A percentile compares a stretch with the other conserved stretches of the same genome.
Conservation (phyloP, 2,329 filamentous ascomycete species). For the Dactylellina leptospora region DNA sequence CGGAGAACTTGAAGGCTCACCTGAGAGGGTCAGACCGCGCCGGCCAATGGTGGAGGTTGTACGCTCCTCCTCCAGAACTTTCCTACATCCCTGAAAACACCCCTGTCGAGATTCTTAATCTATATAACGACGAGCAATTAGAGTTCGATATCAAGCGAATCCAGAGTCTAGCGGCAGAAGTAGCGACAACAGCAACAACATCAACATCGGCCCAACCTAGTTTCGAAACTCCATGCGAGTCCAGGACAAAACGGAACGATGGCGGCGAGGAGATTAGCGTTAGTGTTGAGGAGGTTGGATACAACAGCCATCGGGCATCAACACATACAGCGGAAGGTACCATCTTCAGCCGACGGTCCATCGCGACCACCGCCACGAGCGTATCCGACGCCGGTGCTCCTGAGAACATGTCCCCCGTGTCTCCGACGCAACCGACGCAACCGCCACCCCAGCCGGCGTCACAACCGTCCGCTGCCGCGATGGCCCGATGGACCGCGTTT, state of each 20-base stretch:
- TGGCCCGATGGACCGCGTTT: slow-evolving; percentile 49
- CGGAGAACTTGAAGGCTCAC: slow-evolving; percentile 45
- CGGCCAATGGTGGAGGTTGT: slow-evolving; percentile 49
- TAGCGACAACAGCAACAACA: too few relatives aligned
- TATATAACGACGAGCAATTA: slow-evolving; percentile 50
- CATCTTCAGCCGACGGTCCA: slow-evolving; percentile 46
- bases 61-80: slow-evolving; percentile 46
- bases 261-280: slow-evolving; percentile 29
- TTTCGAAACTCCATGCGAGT: slow-evolving; percentile 31
- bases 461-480: slow-evolving; percentile 40
- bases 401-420: slow-evolving; percentile 43
- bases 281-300: slow-evolving; percentile 45
- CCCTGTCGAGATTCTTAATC: slow-evolving; percentile 40
- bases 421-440: slow-evolving; percentile 25
- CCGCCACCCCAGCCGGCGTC: slow-evolving; percentile 4
- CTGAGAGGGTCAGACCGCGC: slow-evolving; percentile 39
- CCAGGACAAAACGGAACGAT: slow-evolving; percentile 40
- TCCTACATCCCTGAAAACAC: slow-evolving; percentile 48
- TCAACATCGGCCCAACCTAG: too few relatives aligned
- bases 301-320: slow-evolving; percentile 49
- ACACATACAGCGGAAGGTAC: slow-evolving; percentile 50
- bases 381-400: slow-evolving; percentile 45
- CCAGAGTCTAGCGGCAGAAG: slow-evolving; percentile 31
- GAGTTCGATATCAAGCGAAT: slow-evolving; percentile 50
- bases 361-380: slow-evolving; percentile 48